phyloP scores from a whole-genome alignment of 495 filamentous ascomycete genomes.

The Xylaria nigripes region DNA sequence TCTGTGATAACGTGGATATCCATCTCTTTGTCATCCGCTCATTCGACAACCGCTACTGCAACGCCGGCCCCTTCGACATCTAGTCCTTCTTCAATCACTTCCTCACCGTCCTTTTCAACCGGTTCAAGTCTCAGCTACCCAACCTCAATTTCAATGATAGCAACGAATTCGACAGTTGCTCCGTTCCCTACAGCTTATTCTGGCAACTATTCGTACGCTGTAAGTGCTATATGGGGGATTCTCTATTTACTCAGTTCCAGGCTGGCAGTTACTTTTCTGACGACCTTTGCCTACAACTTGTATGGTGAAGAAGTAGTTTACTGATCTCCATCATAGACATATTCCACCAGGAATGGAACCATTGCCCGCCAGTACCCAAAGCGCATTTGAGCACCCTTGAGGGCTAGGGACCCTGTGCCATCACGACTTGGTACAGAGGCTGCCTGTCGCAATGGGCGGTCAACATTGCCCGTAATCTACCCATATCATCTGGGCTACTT shows the following conservation, averaged over 20 bases:
- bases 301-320: neutral
- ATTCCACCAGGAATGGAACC: conserved; percentile 34
- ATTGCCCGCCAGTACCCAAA: conserved; percentile 13
- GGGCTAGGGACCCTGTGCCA: neutral
- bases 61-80: neutral
- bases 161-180: neutral
- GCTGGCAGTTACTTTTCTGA: neutral
- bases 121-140: conserved; percentile 6
- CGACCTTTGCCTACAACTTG: neutral
- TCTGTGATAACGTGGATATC: neutral
- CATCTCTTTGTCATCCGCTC: neutral
- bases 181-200: conserved; percentile 18
- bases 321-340: conserved; percentile 12
- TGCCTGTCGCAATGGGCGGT: neutral
- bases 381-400: neutral
- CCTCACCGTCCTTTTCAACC: conserved; percentile 6
- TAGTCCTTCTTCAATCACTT: neutral
- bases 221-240: neutral
- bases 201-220: conserved; percentile 32
- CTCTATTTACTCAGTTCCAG: neutral
- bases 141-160: neutral
- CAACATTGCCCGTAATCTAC: neutral
- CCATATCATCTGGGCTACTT: neutral
- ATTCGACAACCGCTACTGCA: conserved; percentile 4
- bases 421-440: neutral